These are phyloP conservation scores for Nitzschia palea DNA, from an alignment of 108 stramenopile species.

Conservation along the genomic window DNA sequence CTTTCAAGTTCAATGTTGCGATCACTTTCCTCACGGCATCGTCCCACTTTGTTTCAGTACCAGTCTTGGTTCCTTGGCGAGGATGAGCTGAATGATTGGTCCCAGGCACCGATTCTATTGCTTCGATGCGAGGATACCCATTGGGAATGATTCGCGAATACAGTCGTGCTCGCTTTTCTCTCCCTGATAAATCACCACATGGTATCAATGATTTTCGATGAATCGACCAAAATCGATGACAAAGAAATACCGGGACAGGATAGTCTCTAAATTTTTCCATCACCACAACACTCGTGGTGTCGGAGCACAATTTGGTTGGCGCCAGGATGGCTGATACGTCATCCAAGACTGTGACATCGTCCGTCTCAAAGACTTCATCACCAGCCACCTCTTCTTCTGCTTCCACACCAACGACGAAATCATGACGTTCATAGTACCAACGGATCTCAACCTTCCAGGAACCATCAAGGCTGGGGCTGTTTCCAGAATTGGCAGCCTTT, in stretches of 20 bases:
- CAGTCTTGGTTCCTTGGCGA: neutral
- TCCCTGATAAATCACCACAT: conserved; percentile 52
- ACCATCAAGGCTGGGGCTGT: neutral
- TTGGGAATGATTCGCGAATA: conserved; percentile 34
- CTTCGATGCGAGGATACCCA: neutral
- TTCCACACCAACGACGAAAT: conserved; percentile 47
- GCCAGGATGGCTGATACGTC: conserved; percentile 48
- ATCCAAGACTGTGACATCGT: conserved; percentile 57
- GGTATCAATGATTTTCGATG: conserved; percentile 72
- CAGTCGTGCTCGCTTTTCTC: conserved; percentile 34
- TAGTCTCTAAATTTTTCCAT: conserved; percentile 30
- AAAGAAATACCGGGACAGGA: conserved; percentile 59
- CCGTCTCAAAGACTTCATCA: conserved; percentile 82
- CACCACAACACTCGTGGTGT: neutral
- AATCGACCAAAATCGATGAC: conserved; percentile 73
- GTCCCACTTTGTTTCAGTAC: conserved; percentile 36
- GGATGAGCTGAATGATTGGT: neutral
- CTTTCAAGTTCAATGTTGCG: conserved; percentile 64
- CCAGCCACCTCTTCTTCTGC: neutral
- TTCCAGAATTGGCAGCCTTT: neutral
- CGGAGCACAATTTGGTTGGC: conserved; percentile 40
- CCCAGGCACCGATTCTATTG: neutral
- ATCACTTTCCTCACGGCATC: conserved; percentile 59
- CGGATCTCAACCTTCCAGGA: conserved; percentile 62
- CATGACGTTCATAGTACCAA: conserved; percentile 70